Conservation (phyloP, 768 basidiomycete species). For the Lactifluus piperatus region DNA sequence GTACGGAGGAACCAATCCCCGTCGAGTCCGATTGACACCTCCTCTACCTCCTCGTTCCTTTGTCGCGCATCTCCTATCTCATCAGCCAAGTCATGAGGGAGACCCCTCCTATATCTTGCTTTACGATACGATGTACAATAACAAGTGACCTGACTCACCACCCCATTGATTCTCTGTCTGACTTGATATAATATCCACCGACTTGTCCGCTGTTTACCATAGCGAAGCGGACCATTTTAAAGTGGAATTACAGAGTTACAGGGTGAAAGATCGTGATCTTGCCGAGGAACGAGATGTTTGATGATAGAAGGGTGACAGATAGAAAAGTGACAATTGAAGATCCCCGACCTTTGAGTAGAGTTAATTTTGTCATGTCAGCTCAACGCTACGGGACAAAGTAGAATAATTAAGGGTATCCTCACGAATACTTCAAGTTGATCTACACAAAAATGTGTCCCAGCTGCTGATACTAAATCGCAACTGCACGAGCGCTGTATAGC, state of each 20-base stretch:
- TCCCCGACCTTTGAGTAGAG: no score
- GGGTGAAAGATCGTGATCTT: neutral
- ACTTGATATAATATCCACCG: constrained; percentile 3
- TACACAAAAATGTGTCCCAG: no score
- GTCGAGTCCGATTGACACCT: constrained; percentile 8
- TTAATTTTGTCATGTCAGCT: no score
- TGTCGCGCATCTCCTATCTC: neutral
- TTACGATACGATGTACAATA: neutral
- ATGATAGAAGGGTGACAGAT: neutral
- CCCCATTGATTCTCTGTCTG: neutral
- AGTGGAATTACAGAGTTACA: neutral
- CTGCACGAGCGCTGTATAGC: no score
- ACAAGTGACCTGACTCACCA: constrained; percentile 4
- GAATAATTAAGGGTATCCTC: no score
- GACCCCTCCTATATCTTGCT: neutral
- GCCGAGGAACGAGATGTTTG: neutral
- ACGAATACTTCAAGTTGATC: no score
- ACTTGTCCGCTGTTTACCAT: neutral
- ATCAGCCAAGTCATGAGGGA: constrained; percentile 5
- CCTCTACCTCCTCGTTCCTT: constrained; percentile 4
- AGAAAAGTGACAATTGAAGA: no score
- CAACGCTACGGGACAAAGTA: no score
- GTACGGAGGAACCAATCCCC: constrained; percentile 14
- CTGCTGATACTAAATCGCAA: no score
- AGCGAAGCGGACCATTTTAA: constrained; percentile 2